These are phyloP conservation scores for Geranium brycei DNA, from an alignment of 345 rosid genomes.

Conservation along the genomic window DNA sequence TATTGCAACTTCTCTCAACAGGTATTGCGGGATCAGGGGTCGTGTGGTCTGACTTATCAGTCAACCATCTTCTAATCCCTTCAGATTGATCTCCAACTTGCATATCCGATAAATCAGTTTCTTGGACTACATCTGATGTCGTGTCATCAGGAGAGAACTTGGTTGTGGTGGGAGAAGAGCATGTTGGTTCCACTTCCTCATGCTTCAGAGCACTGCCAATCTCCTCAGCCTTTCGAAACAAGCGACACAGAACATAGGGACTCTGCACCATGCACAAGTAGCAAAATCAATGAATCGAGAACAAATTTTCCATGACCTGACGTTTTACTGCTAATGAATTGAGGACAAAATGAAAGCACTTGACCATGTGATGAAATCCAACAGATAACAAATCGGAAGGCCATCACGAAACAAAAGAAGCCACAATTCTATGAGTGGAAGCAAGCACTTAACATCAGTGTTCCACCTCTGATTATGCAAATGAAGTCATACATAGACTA, in stretches of 20 bases:
- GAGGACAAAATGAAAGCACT: too few relatives aligned
- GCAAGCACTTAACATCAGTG: background rate
- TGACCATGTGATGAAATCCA: too few relatives aligned
- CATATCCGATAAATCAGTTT: constrained; percentile 22
- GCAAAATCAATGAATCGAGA: background rate
- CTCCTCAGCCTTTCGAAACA: constrained; percentile 67
- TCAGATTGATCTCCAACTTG: constrained; percentile 17
- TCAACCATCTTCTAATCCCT: constrained; percentile 21
- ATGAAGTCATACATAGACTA: too few relatives aligned
- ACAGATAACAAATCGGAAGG: too few relatives aligned
- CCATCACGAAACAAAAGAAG: background rate
- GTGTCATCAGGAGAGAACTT: constrained; percentile 55
- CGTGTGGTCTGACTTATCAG: constrained; percentile 17
- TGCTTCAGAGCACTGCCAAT: constrained; percentile 24
- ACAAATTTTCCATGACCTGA: too few relatives aligned
- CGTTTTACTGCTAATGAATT: too few relatives aligned
- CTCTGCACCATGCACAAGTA: constrained; percentile 19
- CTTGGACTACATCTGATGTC: constrained; percentile 55
- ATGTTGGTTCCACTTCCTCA: constrained; percentile 40
- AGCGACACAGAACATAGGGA: constrained; percentile 71
- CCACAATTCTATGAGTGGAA: background rate
- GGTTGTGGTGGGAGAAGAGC: constrained; percentile 33
- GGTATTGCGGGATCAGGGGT: constrained; percentile 19
- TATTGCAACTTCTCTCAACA: constrained; percentile 31
- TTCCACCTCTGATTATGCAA: background rate